Evolutionary conservation across 345 rosid genomes (phyloP).

Genomic region (sweet orange (Citrus sinensis)): DVS_A1.0 CM039169.1:114501-115000

Average conservation of each 20-base stretch:
- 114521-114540: constrained; percentile 54
- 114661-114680: background rate
- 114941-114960: no score
- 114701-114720: background rate
- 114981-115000: no score
- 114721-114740: background rate
- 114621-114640: background rate
- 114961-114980: rapidly evolving
- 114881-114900: no score
- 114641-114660: background rate
- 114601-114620: background rate
- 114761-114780: background rate
- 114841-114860: no score
- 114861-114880: no score
- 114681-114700: background rate
- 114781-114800: no score
- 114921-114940: no score
- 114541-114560: constrained; percentile 41
- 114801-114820: no score
- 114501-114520: constrained; percentile 75
- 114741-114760: no score
- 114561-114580: background rate
- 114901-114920: no score
- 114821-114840: no score
- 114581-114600: background rate